phyloP scores from a whole-genome alignment of 805 yeast genomes.

The Saturnispora quitensis region DNA sequence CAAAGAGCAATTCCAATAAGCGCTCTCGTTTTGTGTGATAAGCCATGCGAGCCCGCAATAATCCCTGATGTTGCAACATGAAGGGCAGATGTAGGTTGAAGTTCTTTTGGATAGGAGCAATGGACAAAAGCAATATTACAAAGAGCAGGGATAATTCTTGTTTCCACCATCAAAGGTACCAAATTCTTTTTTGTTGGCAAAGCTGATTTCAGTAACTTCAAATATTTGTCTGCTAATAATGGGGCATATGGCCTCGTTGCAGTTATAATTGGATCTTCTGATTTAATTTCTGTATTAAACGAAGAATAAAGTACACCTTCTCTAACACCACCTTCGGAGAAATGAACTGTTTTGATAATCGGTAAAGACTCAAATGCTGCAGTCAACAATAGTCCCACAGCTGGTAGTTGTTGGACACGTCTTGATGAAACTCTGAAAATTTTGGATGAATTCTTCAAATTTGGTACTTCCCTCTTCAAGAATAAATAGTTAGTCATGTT shows the following conservation, averaged over 20 bases:
- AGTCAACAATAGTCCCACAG: constrained; percentile 52
- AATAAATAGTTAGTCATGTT: constrained; percentile 43
- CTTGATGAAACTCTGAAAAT: constrained; percentile 60
- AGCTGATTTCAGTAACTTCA: constrained; percentile 44
- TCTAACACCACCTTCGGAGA: constrained; percentile 70
- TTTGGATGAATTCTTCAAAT: constrained; percentile 18
- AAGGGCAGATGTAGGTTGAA: constrained; percentile 66
- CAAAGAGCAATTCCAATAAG: constrained; percentile 65
- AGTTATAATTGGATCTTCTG: constrained; percentile 60
- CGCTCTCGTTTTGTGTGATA: constrained; percentile 64
- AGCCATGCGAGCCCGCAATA: constrained; percentile 67
- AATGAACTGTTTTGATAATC: constrained; percentile 49
- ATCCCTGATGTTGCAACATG: constrained; percentile 68
- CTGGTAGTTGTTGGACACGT: constrained; percentile 59
- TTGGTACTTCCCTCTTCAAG: constrained; percentile 40
- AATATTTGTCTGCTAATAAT: constrained; percentile 47
- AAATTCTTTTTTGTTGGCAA: constrained; percentile 38
- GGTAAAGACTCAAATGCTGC: constrained; percentile 59
- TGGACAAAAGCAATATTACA: constrained; percentile 71
- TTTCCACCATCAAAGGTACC: constrained; percentile 49
- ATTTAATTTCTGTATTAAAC: constrained; percentile 46
- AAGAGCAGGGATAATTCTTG: constrained; percentile 58
- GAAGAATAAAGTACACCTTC: constrained; percentile 65
- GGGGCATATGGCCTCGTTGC: constrained; percentile 71
- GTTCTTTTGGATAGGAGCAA: constrained; percentile 66